Evolutionary conservation across 768 basidiomycete genomes (phyloP), one percentile per base, ranked within the genome.

Genomic region (Amanita rimosa): DNA sequence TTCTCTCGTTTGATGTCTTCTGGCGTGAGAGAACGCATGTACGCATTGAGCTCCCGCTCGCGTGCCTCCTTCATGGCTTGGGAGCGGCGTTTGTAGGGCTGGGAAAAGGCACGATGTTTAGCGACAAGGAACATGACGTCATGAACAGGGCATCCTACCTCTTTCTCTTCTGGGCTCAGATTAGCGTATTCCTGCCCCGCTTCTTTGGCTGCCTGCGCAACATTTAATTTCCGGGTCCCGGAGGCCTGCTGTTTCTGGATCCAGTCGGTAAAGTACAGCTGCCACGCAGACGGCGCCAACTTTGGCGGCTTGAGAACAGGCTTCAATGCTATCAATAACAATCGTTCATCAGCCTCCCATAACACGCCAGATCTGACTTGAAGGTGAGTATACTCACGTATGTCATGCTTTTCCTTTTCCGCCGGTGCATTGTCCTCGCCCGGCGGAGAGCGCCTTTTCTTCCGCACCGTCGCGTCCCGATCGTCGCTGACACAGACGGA

Each of bases 1-100:
- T 96, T 96, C 76, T 96, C 93, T 60, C 82, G 84, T 59, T 90
- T 87, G 73, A 96, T 93, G 62, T 95, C 93, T 3, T 92, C 89
- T 4, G 92, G 93, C 0, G 92, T 92, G 40, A 94, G 73, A 4
- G 85, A 84, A 39, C 81, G 79, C 79, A 94, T 85, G 69, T 94
- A 96, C 7, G 81, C 81, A 19, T 79, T 69, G 33, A 88, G 79
- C 60, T 90, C 87, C 53, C 81, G 77, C 61, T 92, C 88, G 54
- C 90, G 80, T 38, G 79, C 75, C 55, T 89, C 89, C 68, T 95
- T 95, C 66, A 82, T 81, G 51, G 81, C 71, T 64, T 84, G 80
- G 40, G 90, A 94, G 52, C 85, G 83, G 58, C 78, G 78, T 55
- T 84, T 90, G 67, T 90, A 94, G 57, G 85, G 84, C 89, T 91